Evolutionary conservation across 2,329 filamentous ascomycete species (phyloP).

Genomic region (Fusarium sp.): DNA sequence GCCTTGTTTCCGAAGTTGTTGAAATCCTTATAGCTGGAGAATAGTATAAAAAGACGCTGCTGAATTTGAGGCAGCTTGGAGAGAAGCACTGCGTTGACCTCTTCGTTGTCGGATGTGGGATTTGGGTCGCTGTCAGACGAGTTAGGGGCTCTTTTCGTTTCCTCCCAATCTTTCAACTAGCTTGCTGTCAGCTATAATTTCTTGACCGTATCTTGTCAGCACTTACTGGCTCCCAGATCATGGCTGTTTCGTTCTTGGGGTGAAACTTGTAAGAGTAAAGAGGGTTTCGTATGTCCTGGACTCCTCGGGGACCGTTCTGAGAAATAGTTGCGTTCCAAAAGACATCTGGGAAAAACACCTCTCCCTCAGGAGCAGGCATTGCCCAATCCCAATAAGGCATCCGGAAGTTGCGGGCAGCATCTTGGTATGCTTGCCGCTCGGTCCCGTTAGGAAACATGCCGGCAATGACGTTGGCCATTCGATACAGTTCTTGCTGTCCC

Average conservation of each 20-base stretch:
- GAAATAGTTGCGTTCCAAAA: conserved; percentile 62
- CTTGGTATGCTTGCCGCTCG: conserved; percentile 60
- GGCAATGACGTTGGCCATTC: conserved; percentile 57
- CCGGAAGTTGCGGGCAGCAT: conserved; percentile 63
- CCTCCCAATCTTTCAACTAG: conserved; percentile 68
- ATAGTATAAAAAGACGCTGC: conserved; percentile 73
- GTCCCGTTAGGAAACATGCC: conserved; percentile 59
- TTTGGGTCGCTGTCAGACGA: conserved; percentile 42
- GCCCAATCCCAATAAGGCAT: conserved; percentile 72
- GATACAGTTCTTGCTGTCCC: conserved; percentile 52
- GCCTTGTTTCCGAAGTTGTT: conserved; percentile 76
- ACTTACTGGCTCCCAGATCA: conserved; percentile 70
- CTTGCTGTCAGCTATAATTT: neutral
- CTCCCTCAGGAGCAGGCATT: conserved; percentile 57
- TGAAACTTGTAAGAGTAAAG: conserved; percentile 70
- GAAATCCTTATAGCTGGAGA: conserved; percentile 75
- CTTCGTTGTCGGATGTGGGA: conserved; percentile 67
- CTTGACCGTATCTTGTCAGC: rapidly evolving
- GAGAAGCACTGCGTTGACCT: conserved; percentile 60
- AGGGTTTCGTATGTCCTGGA: conserved; percentile 69
- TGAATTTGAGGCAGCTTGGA: conserved; percentile 65
- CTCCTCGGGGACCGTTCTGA: conserved; percentile 66
- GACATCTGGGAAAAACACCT: conserved; percentile 58
- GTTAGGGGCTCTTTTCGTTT: conserved; percentile 68
- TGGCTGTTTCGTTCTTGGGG: conserved; percentile 67